Evolutionary conservation across 208 protist genomes (phyloP), one percentile per base, ranked within the genome.

Genomic region (Novymonas esmeraldas): DNA sequence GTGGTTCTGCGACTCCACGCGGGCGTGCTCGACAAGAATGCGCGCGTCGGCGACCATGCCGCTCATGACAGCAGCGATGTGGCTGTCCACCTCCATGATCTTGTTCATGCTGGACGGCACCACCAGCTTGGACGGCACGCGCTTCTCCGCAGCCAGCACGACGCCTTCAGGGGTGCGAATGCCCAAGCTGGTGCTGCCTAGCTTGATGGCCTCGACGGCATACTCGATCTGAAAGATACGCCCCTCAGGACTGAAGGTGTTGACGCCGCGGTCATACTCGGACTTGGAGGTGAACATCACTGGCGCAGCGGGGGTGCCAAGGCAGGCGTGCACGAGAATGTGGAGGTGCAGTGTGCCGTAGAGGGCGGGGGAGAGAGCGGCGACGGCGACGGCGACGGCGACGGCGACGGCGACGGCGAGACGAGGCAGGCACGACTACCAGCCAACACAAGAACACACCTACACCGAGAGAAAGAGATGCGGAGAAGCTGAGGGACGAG

Each of bases 231-330:
- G 99, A 85, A 99, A 99, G 34, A 99, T 93, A 41, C 99, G 92
- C 28, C 99, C 99, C 76, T 99, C 98, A 16, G 99, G 99, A 33
- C 96, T 99, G 82, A 99, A 99, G 42, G 99, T 99, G 84, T 99
- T 99, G 6, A 99, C 98, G 63, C 98, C 98, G 33, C 98, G 85
- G 76, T 99, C 98, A 64, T 99, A 99, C 81, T 99, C 98, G 50
- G 81, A 97, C 82, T 98, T 98, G 33, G 93, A 94, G 44, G 87
- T 77, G 73, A 98, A 98, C 92, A 96, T 96, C 52, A 36, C 65
- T 28, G 69, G 4, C 55, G n/a, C n/a, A n/a, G n/a, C n/a, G n/a
- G n/a, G n/a, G 6, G 22, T 38, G 44, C 20, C 6, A 18, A 48
- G 10, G 22, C 20, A 39, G 16, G 6, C 31, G 22, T 52, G 41